Evolutionary conservation across 441 rosid genomes (phyloP).

Genomic region (Erysimum pusillum): DNA sequence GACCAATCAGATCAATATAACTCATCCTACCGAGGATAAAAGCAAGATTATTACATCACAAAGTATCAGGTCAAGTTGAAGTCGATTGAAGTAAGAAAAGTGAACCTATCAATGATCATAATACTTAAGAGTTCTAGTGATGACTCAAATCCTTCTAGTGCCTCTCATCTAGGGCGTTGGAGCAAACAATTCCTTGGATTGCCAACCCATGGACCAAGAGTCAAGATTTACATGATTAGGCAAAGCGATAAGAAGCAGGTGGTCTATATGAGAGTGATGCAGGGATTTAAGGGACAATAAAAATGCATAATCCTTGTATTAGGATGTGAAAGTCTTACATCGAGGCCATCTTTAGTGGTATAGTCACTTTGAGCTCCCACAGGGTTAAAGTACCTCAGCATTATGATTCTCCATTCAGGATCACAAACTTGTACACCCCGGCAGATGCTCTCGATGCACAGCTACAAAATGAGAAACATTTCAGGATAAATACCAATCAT

Average conservation of each 20-base stretch:
- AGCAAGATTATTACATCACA: conserved; percentile 6
- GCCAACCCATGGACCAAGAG: conserved; percentile 1
- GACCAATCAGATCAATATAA: conserved; percentile 17
- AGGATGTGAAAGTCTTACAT: conserved; percentile 61
- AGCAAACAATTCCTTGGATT: conserved; percentile 29
- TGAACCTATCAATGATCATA: conserved; percentile 6
- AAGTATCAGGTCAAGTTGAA: conserved; percentile 13
- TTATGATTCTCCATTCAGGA: conserved; percentile 85
- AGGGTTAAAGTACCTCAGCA: conserved; percentile 95
- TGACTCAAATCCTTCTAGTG: conserved; percentile 3
- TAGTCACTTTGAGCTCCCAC: conserved; percentile 96
- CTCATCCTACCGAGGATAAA: not conserved
- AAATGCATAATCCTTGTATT: not conserved
- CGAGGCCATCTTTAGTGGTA: conserved; percentile 89
- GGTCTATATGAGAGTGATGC: not conserved
- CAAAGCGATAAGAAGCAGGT: not conserved
- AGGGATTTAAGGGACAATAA: not conserved
- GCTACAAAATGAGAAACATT: conserved; percentile 53
- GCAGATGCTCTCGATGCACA: conserved; percentile 88
- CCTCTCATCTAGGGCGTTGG: conserved; percentile 9
- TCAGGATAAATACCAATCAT: no score
- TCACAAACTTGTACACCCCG: conserved; percentile 74
- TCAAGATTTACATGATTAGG: conserved; percentile 10
- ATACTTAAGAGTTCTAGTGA: conserved; percentile 4
- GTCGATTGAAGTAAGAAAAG: not conserved